phyloP scores from a whole-genome alignment of 202 grass and related monocot genomes.

The Setaria italica region DNA sequence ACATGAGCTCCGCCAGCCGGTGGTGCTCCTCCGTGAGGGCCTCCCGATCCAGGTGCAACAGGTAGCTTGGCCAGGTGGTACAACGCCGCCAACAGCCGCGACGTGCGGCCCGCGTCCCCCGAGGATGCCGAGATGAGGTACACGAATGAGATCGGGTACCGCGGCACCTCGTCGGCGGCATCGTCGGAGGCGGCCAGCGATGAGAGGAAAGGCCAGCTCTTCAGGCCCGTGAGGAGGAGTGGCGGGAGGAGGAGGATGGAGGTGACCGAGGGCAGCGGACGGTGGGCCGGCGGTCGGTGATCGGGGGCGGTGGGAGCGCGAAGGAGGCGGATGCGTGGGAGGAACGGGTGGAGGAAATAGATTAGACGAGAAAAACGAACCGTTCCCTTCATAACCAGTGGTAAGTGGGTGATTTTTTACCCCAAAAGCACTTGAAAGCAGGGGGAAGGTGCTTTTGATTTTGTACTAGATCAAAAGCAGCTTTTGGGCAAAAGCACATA shows the following conservation, averaged over 20 bases:
- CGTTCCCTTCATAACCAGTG: too few species aligned
- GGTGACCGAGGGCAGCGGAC: constrained; percentile 14
- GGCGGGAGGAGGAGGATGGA: constrained; percentile 79
- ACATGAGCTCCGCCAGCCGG: constrained; percentile 63
- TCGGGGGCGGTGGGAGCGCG: too few species aligned
- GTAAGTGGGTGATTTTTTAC: too few species aligned
- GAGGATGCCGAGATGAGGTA: constrained; percentile 89
- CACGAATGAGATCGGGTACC: constrained; percentile 79
- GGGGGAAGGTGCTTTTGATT: too few species aligned
- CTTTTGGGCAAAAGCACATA: too few species aligned
- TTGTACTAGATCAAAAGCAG: too few species aligned
- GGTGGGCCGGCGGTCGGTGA: too few species aligned
- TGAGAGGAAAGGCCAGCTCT: constrained; percentile 26
- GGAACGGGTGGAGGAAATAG: too few species aligned
- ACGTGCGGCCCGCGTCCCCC: constrained; percentile 65
- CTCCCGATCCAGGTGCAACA: constrained; percentile 86
- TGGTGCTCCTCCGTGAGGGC: constrained; percentile 69
- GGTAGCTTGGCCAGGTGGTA: constrained; percentile 94
- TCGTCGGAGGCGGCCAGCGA: neutral
- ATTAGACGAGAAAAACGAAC: too few species aligned
- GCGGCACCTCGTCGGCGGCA: neutral
- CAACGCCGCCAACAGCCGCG: constrained; percentile 71
- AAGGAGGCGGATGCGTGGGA: too few species aligned
- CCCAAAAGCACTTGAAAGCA: too few species aligned
- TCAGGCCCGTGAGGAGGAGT: constrained; percentile 51